Evolutionary conservation across 1,284 basidiomycete genomes (phyloP).

Genomic region (Earliella scabrosa): DNA sequence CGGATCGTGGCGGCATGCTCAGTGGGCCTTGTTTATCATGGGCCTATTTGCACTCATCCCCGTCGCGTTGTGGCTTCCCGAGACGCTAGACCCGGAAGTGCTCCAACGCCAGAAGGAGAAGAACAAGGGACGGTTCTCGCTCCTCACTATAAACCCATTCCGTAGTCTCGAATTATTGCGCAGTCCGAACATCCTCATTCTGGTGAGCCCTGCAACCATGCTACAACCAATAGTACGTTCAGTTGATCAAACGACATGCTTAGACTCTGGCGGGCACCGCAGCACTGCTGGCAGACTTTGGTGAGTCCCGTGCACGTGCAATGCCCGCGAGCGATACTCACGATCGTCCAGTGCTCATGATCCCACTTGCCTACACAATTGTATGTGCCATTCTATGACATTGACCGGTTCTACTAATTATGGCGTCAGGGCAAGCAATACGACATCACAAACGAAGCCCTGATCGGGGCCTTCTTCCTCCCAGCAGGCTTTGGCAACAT

Average conservation of each 20-base stretch:
- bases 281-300: constrained; percentile 48
- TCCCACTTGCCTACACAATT: constrained; percentile 47
- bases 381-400: constrained; percentile 23
- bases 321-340: neutral
- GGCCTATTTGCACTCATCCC: constrained; percentile 52
- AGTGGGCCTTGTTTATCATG: constrained; percentile 52
- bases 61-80: constrained; percentile 52
- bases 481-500: constrained; percentile 66
- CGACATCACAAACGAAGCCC: constrained; percentile 58
- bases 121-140: constrained; percentile 41
- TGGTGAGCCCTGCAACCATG: constrained; percentile 55
- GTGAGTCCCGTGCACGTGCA: constrained; percentile 30
- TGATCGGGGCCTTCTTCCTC: constrained; percentile 65
- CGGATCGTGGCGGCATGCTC: constrained; percentile 73
- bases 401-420: neutral
- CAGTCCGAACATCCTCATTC: constrained; percentile 59
- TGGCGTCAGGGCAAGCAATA: constrained; percentile 54
- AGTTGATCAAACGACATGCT: neutral
- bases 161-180: constrained; percentile 52
- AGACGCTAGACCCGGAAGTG: constrained; percentile 51
- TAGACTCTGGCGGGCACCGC: constrained; percentile 47
- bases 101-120: constrained; percentile 36
- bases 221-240: neutral
- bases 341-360: constrained; percentile 38
- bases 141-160: constrained; percentile 61